A percentile compares a stretch with the other conserved stretches of the same genome.
These are phyloP conservation scores for Claviceps africana DNA, from an alignment of 2,329 filamentous ascomycete species.

Conservation along the genomic window DNA sequence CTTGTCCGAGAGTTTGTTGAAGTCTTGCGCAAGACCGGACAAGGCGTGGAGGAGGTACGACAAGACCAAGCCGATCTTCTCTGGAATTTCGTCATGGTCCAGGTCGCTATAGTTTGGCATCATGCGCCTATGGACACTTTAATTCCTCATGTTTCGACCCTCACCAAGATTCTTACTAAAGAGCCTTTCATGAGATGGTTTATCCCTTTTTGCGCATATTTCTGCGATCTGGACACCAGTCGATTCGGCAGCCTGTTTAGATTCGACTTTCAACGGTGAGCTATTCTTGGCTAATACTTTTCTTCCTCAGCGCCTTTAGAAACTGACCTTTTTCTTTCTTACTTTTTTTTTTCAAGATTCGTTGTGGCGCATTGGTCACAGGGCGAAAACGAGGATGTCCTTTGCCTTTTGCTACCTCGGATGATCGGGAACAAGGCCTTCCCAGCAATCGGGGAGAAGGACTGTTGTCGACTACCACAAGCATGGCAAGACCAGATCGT, in stretches of 20 bases:
- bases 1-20: conserved; percentile 43
- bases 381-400: conserved; percentile 47
- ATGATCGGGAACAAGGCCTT: conserved; percentile 45
- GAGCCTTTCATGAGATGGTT: conserved; percentile 59
- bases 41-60: conserved; percentile 21
- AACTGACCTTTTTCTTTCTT: conserved; percentile 8
- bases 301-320: neutral
- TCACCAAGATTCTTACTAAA: conserved; percentile 51
- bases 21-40: conserved; percentile 35
- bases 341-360: conserved; percentile 45
- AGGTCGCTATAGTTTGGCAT: conserved; percentile 54
- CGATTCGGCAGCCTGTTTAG: conserved; percentile 70
- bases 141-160: conserved; percentile 51
- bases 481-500: conserved; percentile 63
- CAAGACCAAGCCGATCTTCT: conserved; percentile 26
- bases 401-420: conserved; percentile 54
- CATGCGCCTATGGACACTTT: conserved; percentile 67
- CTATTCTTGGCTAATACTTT: neutral
- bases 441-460: conserved; percentile 35
- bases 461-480: conserved; percentile 44
- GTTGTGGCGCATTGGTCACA: conserved; percentile 60
- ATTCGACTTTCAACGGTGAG: conserved; percentile 65
- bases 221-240: conserved; percentile 57
- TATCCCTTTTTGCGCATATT: conserved; percentile 70
- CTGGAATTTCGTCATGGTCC: conserved; percentile 46